phyloP scores from a whole-genome alignment of 345 rosid species.

The Lenwebbia sp. region DNA sequence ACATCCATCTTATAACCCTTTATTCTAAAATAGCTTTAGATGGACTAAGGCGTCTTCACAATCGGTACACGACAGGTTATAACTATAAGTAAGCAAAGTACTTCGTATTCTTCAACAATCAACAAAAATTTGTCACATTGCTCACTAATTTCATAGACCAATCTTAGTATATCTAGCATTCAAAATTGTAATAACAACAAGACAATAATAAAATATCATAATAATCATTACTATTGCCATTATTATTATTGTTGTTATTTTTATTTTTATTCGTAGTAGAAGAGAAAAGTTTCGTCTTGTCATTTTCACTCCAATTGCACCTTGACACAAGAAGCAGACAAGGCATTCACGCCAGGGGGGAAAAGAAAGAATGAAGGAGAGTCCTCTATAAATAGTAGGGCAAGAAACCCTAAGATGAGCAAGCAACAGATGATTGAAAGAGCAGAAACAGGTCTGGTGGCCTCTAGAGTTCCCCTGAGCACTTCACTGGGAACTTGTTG shows the following conservation, averaged over 20 bases:
- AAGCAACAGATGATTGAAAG: neutral
- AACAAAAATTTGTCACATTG: neutral
- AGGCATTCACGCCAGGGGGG: neutral
- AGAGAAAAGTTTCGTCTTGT: neutral
- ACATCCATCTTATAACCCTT: neutral
- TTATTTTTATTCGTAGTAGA: neutral
- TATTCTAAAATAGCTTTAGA: neutral
- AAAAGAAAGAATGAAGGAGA: neutral
- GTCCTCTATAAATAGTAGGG: neutral
- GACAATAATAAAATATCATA: neutral
- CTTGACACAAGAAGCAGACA: neutral
- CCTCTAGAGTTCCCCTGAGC: constrained; percentile 21
- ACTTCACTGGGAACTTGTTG: constrained; percentile 20
- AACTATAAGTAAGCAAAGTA: neutral
- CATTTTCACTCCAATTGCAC: neutral
- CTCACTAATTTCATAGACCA: neutral
- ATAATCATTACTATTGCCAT: neutral
- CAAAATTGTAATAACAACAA: neutral
- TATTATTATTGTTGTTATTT: neutral
- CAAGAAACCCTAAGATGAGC: neutral
- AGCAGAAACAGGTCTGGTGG: constrained; percentile 1
- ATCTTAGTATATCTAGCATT: neutral
- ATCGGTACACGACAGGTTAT: neutral
- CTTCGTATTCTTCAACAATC: neutral
- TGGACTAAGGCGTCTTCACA: neutral